Evolutionary conservation across 1,284 basidiomycete species (phyloP), one percentile per base, ranked within the genome.

Genomic region (Trichosporon sp.): DNA sequence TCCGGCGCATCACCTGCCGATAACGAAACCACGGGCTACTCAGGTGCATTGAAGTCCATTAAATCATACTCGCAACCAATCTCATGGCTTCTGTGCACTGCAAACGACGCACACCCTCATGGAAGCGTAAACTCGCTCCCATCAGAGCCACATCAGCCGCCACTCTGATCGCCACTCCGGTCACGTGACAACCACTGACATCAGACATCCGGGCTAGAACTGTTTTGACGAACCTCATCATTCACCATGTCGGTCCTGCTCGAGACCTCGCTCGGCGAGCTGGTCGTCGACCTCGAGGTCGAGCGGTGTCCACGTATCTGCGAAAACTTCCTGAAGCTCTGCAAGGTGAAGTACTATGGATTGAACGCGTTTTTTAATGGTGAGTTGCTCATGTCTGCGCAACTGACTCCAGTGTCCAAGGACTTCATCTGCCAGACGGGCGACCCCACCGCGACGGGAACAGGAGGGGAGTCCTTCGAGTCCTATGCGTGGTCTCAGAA

Each of bases 281-380:
- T 98, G 70, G 93, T 98, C 75, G 94, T 98, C 80, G 96, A 98
- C 86, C 88, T 98, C 64, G 93, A 98, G 81, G 90, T 92, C n/a
- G 93, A 96, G 11, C 85, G 87, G 54, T 98, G 95, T 81, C 96
- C 96, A 0, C 90, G 89, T 80, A 93, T 91, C 43, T 94, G 92
- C 85, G 89, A 93, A 82, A 99, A 98, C 87, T 98, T 98, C 81
- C 89, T 99, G 74, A 98, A 99, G 83, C 87, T 99, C 68, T 98
- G 95, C 86, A 96, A 96, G 86, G 87, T 93, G 73, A 97, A 98
- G 83, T 96, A 96, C 83, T 98, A 97, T 87, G 96, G 94, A 81
- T 86, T 97, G 75, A 92, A 94, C 81, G 93, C 94, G 0, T 98
- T 99, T 86, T 97, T 97, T 88, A 97, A 98, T 85, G 93, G 94